Conservation (phyloP, 768 basidiomycete species). For the Suillus subluteus region DNA sequence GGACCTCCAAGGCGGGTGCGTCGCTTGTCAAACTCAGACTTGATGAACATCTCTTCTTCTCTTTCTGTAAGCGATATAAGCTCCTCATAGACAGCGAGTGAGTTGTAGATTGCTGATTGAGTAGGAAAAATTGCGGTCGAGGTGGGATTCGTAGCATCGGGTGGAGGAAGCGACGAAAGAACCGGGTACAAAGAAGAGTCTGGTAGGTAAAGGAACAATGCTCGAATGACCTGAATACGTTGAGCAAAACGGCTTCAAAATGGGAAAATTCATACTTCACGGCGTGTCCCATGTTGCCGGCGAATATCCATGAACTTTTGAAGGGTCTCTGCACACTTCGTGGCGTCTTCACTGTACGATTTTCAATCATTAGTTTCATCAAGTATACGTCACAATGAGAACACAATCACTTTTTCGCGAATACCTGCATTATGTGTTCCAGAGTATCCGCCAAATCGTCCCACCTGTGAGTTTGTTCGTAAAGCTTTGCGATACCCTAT, state of each 20-base stretch:
- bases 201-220: constrained; percentile 74
- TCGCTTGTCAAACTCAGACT: constrained; percentile 75
- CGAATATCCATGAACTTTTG: constrained; percentile 75
- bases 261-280: constrained; percentile 48
- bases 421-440: constrained; percentile 57
- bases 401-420: constrained; percentile 56
- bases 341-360: constrained; percentile 62
- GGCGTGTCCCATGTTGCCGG: constrained; percentile 59
- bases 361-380: constrained; percentile 9
- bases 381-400: background rate
- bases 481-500: constrained; percentile 74
- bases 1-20: constrained; percentile 76
- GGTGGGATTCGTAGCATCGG: constrained; percentile 76
- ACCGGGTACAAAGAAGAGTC: constrained; percentile 65
- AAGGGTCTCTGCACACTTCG: constrained; percentile 79
- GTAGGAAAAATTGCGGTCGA: constrained; percentile 58
- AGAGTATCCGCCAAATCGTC: constrained; percentile 57
- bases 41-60: constrained; percentile 59
- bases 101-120: constrained; percentile 69
- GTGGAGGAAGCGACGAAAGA: constrained; percentile 68
- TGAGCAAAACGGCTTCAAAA: constrained; percentile 4
- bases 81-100: constrained; percentile 74
- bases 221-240: constrained; percentile 58
- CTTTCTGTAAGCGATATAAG: constrained; percentile 64
- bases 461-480: constrained; percentile 68